Evolutionary conservation across 352 stramenopile genomes (phyloP).

Genomic region (Globisporangium emineosum): DNA sequence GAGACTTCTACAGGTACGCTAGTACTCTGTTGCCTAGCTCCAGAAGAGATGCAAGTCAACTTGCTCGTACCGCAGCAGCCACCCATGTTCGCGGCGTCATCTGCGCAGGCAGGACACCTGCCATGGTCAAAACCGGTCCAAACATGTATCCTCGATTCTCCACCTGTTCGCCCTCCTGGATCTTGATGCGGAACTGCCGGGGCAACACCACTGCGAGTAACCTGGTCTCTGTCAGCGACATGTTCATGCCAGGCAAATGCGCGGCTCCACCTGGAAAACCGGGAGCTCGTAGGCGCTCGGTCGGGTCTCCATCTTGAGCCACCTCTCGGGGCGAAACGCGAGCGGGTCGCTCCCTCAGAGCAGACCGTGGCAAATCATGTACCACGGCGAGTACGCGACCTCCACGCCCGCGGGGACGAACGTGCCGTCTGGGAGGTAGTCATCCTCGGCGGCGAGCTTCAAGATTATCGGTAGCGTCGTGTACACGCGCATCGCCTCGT

Average conservation of each 20-base stretch:
- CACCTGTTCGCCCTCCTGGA: conserved; percentile 34
- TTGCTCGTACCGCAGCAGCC: too few species aligned
- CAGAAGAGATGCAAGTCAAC: too few species aligned
- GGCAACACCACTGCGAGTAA: conserved; percentile 47
- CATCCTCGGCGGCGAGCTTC: conserved; percentile 26
- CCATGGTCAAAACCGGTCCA: conserved; percentile 45
- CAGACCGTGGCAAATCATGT: conserved; percentile 15
- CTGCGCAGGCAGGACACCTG: conserved; percentile 40
- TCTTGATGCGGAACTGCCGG: conserved; percentile 37
- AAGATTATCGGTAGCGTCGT: conserved; percentile 68
- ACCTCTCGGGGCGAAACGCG: conserved; percentile 13
- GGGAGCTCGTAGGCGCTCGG: conserved; percentile 74
- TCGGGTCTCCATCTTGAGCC: conserved; percentile 16
- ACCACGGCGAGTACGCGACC: conserved; percentile 67
- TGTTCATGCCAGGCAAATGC: conserved; percentile 75
- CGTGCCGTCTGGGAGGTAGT: conserved; percentile 12
- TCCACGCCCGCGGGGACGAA: conserved; percentile 49
- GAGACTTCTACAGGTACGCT: too few species aligned
- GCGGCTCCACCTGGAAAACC: conserved; percentile 62
- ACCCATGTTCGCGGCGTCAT: conserved; percentile 30
- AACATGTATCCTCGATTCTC: conserved; percentile 31
- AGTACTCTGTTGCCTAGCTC: too few species aligned
- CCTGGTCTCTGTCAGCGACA: conserved; percentile 62
- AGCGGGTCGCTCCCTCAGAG: conserved; percentile 17
- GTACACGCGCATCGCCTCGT: conserved; percentile 71